Evolutionary conservation across 129 eudicot genomes (phyloP).

Genomic region (Chrysanthemum seticuspe): DNA sequence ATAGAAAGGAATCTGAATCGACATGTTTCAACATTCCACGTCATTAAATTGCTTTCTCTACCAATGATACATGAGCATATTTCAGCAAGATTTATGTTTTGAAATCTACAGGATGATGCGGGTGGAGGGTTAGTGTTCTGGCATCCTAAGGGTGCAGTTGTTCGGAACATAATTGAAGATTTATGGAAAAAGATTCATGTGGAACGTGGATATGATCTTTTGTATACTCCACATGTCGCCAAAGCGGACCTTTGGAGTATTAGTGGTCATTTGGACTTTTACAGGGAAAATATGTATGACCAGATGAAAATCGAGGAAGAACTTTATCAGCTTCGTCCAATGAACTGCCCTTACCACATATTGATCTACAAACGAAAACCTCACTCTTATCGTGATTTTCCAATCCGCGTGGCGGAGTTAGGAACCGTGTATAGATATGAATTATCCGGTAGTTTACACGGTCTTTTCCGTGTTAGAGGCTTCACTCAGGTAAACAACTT

Average conservation of each 20-base stretch:
- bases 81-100: background rate
- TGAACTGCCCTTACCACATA: conserved; percentile 98
- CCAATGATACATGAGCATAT: background rate
- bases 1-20: background rate
- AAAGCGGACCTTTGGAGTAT: conserved; percentile 95
- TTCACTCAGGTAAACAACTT: conserved; percentile 74
- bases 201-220: conserved; percentile 70
- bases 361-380: conserved; percentile 75
- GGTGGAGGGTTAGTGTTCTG: conserved; percentile 99
- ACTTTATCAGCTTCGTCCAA: conserved; percentile 95
- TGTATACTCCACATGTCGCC: conserved; percentile 98
- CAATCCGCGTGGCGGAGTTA: conserved; percentile 93
- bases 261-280: conserved; percentile 96
- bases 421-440: conserved; percentile 98
- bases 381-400: conserved; percentile 93
- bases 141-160: conserved; percentile 98
- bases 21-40: background rate
- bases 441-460: conserved; percentile 88
- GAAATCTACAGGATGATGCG: conserved; percentile 81
- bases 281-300: conserved; percentile 93
- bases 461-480: conserved; percentile 97
- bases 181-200: conserved; percentile 86
- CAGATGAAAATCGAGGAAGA: conserved; percentile 97
- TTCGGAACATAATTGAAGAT: conserved; percentile 91
- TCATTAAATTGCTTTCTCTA: background rate